phyloP scores from a whole-genome alignment of 257 asterid genomes.

The Henckelia pumila region DNA sequence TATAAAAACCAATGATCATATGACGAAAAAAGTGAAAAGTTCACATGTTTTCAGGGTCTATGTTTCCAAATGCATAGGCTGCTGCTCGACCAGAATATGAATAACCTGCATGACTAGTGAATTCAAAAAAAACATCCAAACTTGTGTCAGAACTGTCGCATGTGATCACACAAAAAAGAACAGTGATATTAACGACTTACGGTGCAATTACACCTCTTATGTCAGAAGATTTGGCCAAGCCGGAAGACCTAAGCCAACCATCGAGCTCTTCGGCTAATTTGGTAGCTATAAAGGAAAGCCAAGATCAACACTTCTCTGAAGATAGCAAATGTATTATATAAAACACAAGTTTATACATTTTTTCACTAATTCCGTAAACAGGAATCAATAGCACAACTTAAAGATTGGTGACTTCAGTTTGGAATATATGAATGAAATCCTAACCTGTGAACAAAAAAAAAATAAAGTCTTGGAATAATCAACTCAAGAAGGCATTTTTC shows the following conservation, averaged over 20 bases:
- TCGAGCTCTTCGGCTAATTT: slow-evolving; percentile 76
- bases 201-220: slow-evolving; percentile 99
- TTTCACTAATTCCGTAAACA: background rate
- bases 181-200: slow-evolving; percentile 48
- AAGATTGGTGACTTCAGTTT: background rate
- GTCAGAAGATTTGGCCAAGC: slow-evolving; percentile 63
- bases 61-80: slow-evolving; percentile 94
- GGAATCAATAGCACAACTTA: background rate
- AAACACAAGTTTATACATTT: background rate
- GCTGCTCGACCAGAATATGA: slow-evolving; percentile 98
- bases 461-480: background rate
- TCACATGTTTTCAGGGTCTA: slow-evolving; percentile 78
- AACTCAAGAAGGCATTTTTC: slow-evolving; percentile 1
- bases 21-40: slow-evolving; percentile 19
- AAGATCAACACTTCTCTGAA: slow-evolving; percentile 17
- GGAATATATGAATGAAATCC: background rate
- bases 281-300: slow-evolving; percentile 44
- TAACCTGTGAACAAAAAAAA: background rate
- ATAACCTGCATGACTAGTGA: slow-evolving; percentile 95
- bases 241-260: slow-evolving; percentile 73
- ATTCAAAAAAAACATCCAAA: slow-evolving; percentile 27
- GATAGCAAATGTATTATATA: background rate
- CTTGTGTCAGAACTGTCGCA: slow-evolving; percentile 21
- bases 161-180: background rate
- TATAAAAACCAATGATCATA: background rate